These are phyloP conservation scores for Margaritispora aquatica DNA, from an alignment of 495 filamentous ascomycete species.

Conservation along the genomic window DNA sequence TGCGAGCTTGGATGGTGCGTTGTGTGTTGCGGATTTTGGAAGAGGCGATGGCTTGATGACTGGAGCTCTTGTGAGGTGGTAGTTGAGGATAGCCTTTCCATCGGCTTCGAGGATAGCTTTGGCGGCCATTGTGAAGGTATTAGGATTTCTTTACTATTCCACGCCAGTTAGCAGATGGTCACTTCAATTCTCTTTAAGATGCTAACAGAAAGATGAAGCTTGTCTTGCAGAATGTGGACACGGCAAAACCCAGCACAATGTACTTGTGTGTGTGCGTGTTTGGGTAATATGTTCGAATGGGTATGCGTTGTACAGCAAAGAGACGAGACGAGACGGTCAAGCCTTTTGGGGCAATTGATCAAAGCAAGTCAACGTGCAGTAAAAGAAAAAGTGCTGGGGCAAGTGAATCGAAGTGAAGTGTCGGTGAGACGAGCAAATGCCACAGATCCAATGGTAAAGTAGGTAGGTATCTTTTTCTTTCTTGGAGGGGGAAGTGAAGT, in stretches of 20 bases:
- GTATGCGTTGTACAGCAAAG: no score
- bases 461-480: no score
- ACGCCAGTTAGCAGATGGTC: constrained; percentile 10
- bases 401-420: background rate
- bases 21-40: constrained; percentile 78
- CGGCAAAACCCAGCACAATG: background rate
- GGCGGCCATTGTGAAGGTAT: constrained; percentile 72
- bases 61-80: constrained; percentile 96
- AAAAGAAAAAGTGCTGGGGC: background rate
- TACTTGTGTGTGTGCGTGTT: background rate
- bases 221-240: background rate
- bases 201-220: constrained; percentile 4
- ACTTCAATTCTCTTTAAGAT: background rate
- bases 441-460: background rate
- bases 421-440: background rate
- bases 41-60: constrained; percentile 98
- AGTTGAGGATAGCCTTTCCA: constrained; percentile 99
- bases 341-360: background rate
- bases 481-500: constrained; percentile 3
- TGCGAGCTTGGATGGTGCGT: constrained; percentile 83
- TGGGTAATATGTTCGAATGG: no score
- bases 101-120: constrained; percentile 98
- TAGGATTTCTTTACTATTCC: constrained; percentile 17
- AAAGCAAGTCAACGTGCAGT: background rate
- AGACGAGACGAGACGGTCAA: background rate